Base-by-base conservation (phyloP, 441 rosid genomes). In the Corymbia citriodora region DNA sequence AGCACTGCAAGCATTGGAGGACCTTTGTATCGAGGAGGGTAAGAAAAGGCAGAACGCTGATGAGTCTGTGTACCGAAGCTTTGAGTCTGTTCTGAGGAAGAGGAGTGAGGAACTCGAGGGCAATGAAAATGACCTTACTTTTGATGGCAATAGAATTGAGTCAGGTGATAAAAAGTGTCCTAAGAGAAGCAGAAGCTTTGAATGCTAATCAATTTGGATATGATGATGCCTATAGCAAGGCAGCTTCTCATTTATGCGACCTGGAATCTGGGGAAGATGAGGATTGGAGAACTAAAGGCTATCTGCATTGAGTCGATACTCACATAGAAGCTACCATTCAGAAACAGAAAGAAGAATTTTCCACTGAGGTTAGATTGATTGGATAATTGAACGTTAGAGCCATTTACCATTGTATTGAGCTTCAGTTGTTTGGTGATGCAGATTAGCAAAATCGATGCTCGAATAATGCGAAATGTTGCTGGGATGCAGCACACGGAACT, bases 401-500 rank as follows among this genome's bases (percentile, higher is more conserved):
- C 65, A 36, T 53, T 25, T 36, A 21, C 90, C 85, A 79, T 92
- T 27, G 87, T 87, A 50, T 79, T 92, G 52, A 93, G 89, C 90
- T 82, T 91, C 86, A 68, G 89, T 91, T 91, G 89, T 93, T 87
- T 90, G 90, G 59, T 92, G 57, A 85, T 91, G 91, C 97, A 98
- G 99, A 95, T 97, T 86, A 95, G 98, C 94, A 97, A 96, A 97
- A 91, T 95, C 70, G 99, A 98, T 90, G 98, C 98, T 17, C 92
- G 92, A 87, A 95, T 97, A 81, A 95, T 98, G 99, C 95, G 93
- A 87, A 94, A 88, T 92, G 95, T 97, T 88, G 87, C 94, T 79
- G 97, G 93, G 89, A 96, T 97, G 98, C 99, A 96, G 93, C 96
- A 97, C 86, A 93, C 97, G 95, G 97, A 97, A 94, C 94, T 93